phyloP scores from a whole-genome alignment of 75 land plant species.

The Cryptomeria japonica region DNA sequence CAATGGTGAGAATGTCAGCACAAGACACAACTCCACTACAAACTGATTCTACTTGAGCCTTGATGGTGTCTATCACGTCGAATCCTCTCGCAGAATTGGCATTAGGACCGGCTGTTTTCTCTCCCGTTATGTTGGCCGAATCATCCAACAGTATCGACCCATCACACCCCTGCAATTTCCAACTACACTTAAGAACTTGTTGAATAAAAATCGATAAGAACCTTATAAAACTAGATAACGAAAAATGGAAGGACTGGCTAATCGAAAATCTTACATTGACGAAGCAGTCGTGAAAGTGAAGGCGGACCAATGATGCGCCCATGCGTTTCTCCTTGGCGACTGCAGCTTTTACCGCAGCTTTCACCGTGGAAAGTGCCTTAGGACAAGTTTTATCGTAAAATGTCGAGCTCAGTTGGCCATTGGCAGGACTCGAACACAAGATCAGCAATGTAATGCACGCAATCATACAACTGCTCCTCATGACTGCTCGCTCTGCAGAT shows the following conservation, averaged over 20 bases:
- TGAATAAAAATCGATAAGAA: neutral
- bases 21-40: neutral
- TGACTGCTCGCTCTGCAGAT: too few species aligned
- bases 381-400: neutral
- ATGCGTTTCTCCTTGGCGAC: too few species aligned
- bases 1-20: neutral
- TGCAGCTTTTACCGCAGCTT: too few species aligned
- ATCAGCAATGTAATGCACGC: too few species aligned
- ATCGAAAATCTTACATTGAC: too few species aligned
- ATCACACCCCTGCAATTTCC: constrained; percentile 14
- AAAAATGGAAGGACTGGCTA: too few species aligned
- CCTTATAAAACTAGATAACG: too few species aligned
- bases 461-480: too few species aligned
- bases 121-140: neutral
- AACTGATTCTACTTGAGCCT: neutral
- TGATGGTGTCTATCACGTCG: neutral
- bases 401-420: neutral
- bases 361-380: too few species aligned
- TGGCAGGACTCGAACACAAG: neutral
- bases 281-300: too few species aligned
- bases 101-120: neutral
- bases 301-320: too few species aligned
- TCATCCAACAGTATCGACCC: constrained; percentile 18
- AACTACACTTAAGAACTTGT: neutral
- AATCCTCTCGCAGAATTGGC: neutral